Percentiles rank a stretch among this genome's conserved stretches.
phyloP scores from a whole-genome alignment of 371 early-diverging fungal genomes.

The Circinella umbellata region DNA sequence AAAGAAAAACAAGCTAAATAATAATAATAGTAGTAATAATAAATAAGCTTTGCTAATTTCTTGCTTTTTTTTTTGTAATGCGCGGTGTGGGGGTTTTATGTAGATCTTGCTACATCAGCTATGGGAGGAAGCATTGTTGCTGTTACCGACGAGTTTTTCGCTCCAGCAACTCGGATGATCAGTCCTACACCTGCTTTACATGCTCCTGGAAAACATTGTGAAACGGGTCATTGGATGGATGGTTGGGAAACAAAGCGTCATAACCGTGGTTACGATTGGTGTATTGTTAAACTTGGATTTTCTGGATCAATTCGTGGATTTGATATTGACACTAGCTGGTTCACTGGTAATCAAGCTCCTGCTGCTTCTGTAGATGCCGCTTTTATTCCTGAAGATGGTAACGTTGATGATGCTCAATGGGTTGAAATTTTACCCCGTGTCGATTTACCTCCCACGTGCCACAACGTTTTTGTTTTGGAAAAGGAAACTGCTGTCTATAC shows the following conservation, averaged over 20 bases:
- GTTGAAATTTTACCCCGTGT: constrained; percentile 74
- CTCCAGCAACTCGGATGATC: constrained; percentile 80
- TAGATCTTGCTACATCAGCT: constrained; percentile 78
- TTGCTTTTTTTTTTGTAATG: background rate
- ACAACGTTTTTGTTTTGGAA: constrained; percentile 72
- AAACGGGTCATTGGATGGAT: constrained; percentile 82
- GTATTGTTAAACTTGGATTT: constrained; percentile 85
- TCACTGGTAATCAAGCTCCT: constrained; percentile 90
- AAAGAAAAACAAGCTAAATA: background rate
- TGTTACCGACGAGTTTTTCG: constrained; percentile 90
- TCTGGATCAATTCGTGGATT: constrained; percentile 84
- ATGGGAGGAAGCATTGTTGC: constrained; percentile 77
- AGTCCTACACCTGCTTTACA: constrained; percentile 73
- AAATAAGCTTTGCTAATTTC: background rate
- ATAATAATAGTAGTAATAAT: background rate
- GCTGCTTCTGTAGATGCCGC: constrained; percentile 76
- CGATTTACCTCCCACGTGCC: constrained; percentile 64
- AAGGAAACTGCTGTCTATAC: constrained; percentile 60
- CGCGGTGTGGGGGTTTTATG: too few relatives aligned
- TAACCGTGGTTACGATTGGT: constrained; percentile 82
- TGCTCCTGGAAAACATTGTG: constrained; percentile 64
- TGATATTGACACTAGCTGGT: constrained; percentile 86
- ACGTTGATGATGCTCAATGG: constrained; percentile 66
- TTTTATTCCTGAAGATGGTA: constrained; percentile 50
- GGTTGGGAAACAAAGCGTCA: constrained; percentile 95